These are phyloP conservation scores for Taxillus chinensis DNA, from an alignment of 164 flowering plant genomes.

Conservation along the genomic window DNA sequence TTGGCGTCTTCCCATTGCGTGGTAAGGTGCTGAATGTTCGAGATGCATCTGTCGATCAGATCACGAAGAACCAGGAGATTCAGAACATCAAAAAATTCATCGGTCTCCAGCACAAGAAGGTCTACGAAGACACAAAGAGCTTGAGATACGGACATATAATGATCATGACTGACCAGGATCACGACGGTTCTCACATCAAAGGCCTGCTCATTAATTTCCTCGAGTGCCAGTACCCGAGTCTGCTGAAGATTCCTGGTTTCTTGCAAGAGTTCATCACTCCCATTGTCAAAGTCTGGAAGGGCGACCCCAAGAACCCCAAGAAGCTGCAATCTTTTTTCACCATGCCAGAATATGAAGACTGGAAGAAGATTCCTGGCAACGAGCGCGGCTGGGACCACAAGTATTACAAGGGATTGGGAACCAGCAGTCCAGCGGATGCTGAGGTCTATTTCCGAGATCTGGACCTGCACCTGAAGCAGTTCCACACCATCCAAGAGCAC, in stretches of 20 bases:
- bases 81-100: conserved; percentile 70
- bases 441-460: conserved; percentile 63
- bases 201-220: conserved; percentile 84
- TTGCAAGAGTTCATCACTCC: conserved; percentile 87
- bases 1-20: conserved; percentile 89
- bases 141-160: conserved; percentile 91
- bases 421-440: conserved; percentile 75
- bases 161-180: conserved; percentile 99
- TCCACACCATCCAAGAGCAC: conserved; percentile 58
- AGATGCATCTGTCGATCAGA: conserved; percentile 75
- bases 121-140: conserved; percentile 52
- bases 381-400: conserved; percentile 70
- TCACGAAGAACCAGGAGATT: conserved; percentile 73
- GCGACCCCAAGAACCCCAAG: conserved; percentile 51
- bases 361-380: conserved; percentile 58
- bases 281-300: conserved; percentile 81
- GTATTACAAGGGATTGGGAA: conserved; percentile 99
- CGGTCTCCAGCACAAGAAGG: conserved; percentile 71
- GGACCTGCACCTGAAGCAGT: conserved; percentile 65
- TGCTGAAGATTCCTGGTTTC: conserved; percentile 75
- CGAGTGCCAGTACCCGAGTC: conserved; percentile 88
- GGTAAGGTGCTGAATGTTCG: conserved; percentile 94
- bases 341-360: conserved; percentile 84
- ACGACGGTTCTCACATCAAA: conserved; percentile 95
- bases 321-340: conserved; percentile 51